Base-by-base conservation (phyloP, 208 protist genomes). In the Blechomonas ayalai region DNA sequence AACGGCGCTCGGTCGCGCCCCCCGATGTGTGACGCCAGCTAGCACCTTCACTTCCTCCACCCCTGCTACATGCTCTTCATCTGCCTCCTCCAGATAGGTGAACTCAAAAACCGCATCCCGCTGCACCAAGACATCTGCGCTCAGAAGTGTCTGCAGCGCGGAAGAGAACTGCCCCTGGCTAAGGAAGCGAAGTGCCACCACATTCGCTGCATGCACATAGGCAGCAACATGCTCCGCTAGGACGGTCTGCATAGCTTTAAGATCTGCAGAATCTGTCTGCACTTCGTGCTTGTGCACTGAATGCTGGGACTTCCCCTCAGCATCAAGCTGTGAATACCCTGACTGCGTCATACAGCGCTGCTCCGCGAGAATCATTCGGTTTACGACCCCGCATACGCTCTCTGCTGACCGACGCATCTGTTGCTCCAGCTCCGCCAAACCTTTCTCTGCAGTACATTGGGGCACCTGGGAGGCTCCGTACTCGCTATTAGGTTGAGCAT, bases 111-210 rank as follows among this genome's bases (percentile, higher is more conserved):
- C 76, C 9, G 67, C 67, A 13, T 59, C 56, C 23, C 49, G 60
- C 40, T 65, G 43, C 35, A 67, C 57, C 15, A 83, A 53, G 0
- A 44, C 40, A 8, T 79, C 76, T 0, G 55, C 64, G 3, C 42
- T 36, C 12, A 67, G 45, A 32, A 92, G 55, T 12, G 70, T 47
- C 51, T 81, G 49, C 43, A 87, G 56, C 8, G 79, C 68, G 6
- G 64, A 43, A 8, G 79, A 82, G 33, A 68, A 83, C 1, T 73
- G 59, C 18, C 55, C 50, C 20, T 71, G 50, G 50, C 88, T 92
- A 15, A 88, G 60, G 34, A 55, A 61, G 51, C 71, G 59, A 36
- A 92, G 59, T 6, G 73, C 79, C 3, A 46, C 35, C 7, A 76
- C 19, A 39, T 68, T 73, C 0, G 45, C 18, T 16, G 4, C 24